Evolutionary conservation across 2,329 filamentous ascomycete species (phyloP).

Genomic region (Penicillium brevicompactum): DNA sequence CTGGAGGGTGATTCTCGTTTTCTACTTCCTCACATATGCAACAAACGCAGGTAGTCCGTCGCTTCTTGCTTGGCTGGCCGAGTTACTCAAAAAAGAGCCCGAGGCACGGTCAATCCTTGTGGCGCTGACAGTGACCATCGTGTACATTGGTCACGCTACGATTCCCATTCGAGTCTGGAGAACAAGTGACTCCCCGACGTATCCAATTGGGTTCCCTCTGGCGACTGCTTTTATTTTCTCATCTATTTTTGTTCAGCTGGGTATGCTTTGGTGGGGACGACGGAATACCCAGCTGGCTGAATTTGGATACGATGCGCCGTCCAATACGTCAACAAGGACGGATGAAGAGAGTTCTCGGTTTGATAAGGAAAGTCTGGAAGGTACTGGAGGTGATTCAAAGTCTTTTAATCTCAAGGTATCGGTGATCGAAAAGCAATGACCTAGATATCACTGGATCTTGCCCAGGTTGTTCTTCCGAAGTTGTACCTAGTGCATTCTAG

Average conservation of each 20-base stretch:
- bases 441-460: background rate
- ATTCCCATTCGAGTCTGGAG: slow-evolving; percentile 22
- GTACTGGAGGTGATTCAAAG: background rate
- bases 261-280: slow-evolving; percentile 9
- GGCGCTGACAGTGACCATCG: slow-evolving; percentile 19
- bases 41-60: slow-evolving; percentile 16
- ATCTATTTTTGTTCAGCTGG: slow-evolving; percentile 6
- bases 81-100: slow-evolving; percentile 19
- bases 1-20: slow-evolving; percentile 13
- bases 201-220: slow-evolving; percentile 22
- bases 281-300: background rate
- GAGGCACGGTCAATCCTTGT: slow-evolving; percentile 20
- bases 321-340: background rate
- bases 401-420: background rate
- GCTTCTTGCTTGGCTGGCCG: slow-evolving; percentile 21
- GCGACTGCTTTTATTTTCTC: slow-evolving; percentile 17
- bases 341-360: background rate
- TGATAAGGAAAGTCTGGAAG: background rate
- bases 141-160: slow-evolving; percentile 23
- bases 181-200: slow-evolving; percentile 18
- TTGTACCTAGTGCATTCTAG: no score
- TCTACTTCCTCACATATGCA: slow-evolving; percentile 24
- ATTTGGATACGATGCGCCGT: background rate
- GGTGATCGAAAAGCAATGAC: background rate
- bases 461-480: no score